These are phyloP conservation scores for Solanum clarkiae DNA, from an alignment of 257 asterid species.

Conservation along the genomic window DNA sequence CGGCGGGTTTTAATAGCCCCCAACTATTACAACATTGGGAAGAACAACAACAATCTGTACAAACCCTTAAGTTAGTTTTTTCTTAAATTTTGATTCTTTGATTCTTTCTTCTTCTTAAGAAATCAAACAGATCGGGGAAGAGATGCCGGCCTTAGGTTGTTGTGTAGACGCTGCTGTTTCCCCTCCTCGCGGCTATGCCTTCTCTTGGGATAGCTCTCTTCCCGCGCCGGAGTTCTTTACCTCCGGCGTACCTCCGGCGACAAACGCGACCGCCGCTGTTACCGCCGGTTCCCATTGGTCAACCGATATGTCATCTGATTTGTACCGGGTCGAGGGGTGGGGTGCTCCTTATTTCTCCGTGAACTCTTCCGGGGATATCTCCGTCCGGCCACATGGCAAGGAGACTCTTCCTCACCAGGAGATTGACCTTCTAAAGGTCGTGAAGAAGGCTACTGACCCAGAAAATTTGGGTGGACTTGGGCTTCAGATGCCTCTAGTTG, in stretches of 20 bases:
- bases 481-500: conserved; percentile 62
- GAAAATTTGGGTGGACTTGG: conserved; percentile 67
- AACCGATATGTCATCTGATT: conserved; percentile 40
- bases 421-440: conserved; percentile 81
- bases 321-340: conserved; percentile 82
- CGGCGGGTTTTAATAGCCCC: conserved; percentile 99
- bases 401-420: conserved; percentile 73
- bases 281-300: conserved; percentile 39
- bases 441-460: conserved; percentile 68
- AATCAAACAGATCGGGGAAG: conserved; percentile 31
- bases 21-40: conserved; percentile 43
- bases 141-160: conserved; percentile 87
- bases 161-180: conserved; percentile 62
- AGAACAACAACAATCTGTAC: not conserved
- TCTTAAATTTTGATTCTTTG: conserved; percentile 10
- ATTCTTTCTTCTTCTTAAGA: not conserved
- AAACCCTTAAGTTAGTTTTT: conserved; percentile 12
- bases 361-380: conserved; percentile 57
- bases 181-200: conserved; percentile 45
- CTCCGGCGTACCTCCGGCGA: conserved; percentile 24
- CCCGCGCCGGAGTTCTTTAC: conserved; percentile 21
- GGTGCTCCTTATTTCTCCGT: conserved; percentile 89
- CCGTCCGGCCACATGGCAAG: conserved; percentile 60
- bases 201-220: conserved; percentile 50
- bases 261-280: not conserved